phyloP scores from a whole-genome alignment of 495 filamentous ascomycete species.

The Choiromyces venosus region DNA sequence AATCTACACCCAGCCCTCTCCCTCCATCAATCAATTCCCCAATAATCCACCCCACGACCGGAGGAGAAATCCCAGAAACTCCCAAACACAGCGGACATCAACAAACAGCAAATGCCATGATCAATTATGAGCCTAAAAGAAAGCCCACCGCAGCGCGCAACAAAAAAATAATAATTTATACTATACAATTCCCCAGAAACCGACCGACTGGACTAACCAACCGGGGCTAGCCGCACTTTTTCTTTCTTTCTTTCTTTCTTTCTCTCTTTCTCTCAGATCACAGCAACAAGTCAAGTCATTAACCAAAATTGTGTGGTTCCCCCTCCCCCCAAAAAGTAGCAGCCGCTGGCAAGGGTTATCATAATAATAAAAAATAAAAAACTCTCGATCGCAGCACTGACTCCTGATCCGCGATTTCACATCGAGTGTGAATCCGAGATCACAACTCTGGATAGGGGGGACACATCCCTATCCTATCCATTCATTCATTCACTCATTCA shows the following conservation, averaged over 20 bases:
- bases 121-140: no score
- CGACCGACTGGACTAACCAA: no score
- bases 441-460: background rate
- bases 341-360: background rate
- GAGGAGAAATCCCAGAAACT: no score
- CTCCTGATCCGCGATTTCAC: slow-evolving; percentile 3
- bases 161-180: no score
- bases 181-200: background rate
- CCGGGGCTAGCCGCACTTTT: background rate
- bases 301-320: background rate
- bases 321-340: background rate
- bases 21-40: background rate
- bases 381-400: slow-evolving; percentile 12
- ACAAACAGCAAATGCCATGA: no score
- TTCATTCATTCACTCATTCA: background rate
- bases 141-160: no score
- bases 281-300: background rate
- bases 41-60: background rate
- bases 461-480: background rate
- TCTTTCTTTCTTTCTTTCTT: background rate
- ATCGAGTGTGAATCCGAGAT: background rate
- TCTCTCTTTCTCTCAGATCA: background rate
- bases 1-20: no score
- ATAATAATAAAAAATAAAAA: slow-evolving; percentile 3
- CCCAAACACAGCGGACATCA: no score